phyloP scores from a whole-genome alignment of 495 filamentous ascomycete species.

The Talaromyces stipitatus region DNA sequence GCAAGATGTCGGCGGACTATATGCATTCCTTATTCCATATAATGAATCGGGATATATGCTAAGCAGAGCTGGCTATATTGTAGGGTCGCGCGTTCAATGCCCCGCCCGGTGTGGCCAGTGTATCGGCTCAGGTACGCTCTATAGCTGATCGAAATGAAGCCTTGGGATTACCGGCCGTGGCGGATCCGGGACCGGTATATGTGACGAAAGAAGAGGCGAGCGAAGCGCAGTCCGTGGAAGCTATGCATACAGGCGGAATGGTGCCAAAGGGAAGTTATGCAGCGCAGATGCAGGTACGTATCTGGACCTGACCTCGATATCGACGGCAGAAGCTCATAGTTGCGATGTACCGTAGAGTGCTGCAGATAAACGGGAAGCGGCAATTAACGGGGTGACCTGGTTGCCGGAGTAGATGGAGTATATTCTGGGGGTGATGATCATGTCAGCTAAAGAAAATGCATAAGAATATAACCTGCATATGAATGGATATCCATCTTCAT shows the following conservation, averaged over 20 bases:
- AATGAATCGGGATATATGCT: no score
- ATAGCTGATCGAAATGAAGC: constrained; percentile 32
- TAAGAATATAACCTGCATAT: neutral
- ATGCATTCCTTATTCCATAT: no score
- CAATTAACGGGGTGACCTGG: constrained; percentile 1
- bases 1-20: neutral
- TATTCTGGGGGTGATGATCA: neutral
- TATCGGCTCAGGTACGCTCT: constrained; percentile 24
- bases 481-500: neutral
- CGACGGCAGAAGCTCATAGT: neutral
- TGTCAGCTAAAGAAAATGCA: neutral
- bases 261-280: constrained; percentile 21
- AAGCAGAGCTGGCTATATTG: neutral
- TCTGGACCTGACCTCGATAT: neutral
- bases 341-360: constrained; percentile 16
- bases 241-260: constrained; percentile 22
- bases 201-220: constrained; percentile 30
- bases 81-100: constrained; percentile 31
- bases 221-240: constrained; percentile 25
- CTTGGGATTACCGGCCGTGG: constrained; percentile 16
- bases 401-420: neutral
- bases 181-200: constrained; percentile 15
- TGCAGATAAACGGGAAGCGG: constrained; percentile 18
- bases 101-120: constrained; percentile 21
- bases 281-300: constrained; percentile 29